These are phyloP conservation scores for Tylopilus intermedius DNA, from an alignment of 768 basidiomycete species.

Conservation along the genomic window DNA sequence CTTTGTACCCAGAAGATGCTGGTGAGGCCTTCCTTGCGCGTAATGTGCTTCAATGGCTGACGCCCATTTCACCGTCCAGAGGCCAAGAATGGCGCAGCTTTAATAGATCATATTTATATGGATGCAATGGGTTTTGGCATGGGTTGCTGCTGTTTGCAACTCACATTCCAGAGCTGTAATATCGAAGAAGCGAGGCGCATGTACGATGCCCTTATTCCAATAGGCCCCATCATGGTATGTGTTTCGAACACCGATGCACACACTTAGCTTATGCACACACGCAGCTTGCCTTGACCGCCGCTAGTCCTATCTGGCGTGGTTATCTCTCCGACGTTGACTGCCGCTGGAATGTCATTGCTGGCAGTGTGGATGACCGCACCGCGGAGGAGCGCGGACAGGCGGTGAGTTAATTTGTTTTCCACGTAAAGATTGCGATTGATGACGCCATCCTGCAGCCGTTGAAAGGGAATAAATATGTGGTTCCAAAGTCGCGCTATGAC, in stretches of 20 bases:
- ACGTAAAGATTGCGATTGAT: constrained; percentile 6
- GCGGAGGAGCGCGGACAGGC: constrained; percentile 82
- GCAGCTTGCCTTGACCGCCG: constrained; percentile 89
- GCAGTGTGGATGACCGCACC: constrained; percentile 96
- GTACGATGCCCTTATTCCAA: constrained; percentile 93
- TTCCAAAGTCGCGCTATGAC: constrained; percentile 97
- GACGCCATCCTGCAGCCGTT: constrained; percentile 52
- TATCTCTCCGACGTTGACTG: constrained; percentile 96
- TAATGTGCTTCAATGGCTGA: constrained; percentile 8
- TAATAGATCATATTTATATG: constrained; percentile 89
- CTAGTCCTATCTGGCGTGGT: constrained; percentile 92
- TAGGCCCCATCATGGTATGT: constrained; percentile 90
- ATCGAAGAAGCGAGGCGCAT: constrained; percentile 86
- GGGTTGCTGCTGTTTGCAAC: constrained; percentile 97
- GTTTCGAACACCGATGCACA: background rate
- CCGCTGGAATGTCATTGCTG: constrained; percentile 98
- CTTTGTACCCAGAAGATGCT: constrained; percentile 77
- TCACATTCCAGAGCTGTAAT: constrained; percentile 97
- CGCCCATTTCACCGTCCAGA: constrained; percentile 40
- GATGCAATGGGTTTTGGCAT: constrained; percentile 99
- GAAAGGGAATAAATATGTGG: constrained; percentile 64
- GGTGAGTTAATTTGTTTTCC: constrained; percentile 44
- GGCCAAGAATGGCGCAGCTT: constrained; percentile 85
- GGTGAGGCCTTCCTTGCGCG: constrained; percentile 44
- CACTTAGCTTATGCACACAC: constrained; percentile 2